Evolutionary conservation across 2,329 filamentous ascomycete genomes (phyloP).

Genomic region (Pestalotiopsis fici): DNA sequence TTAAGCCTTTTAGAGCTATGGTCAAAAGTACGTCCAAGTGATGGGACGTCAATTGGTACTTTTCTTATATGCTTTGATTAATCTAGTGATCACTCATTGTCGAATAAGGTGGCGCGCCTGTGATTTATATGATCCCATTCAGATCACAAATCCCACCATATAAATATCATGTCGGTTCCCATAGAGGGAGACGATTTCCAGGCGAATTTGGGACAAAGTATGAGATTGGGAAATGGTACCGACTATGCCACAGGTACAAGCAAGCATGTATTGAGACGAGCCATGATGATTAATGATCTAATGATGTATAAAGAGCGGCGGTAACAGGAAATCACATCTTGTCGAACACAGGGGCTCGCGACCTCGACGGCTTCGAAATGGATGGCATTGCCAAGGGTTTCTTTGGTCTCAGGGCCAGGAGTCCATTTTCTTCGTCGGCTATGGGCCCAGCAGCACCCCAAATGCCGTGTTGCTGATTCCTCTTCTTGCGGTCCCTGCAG

Average conservation of each 20-base stretch:
- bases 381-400: not conserved
- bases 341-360: slow-evolving; percentile 1
- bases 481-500: not conserved
- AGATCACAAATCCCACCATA: too few species aligned
- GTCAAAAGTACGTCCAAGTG: too few species aligned
- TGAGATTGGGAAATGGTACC: not conserved
- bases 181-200: too few species aligned
- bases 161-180: too few species aligned
- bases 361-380: slow-evolving; percentile 3
- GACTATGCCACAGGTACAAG: not conserved
- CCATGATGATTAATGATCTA: not conserved
- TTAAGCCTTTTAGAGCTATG: not conserved
- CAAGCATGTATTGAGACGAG: not conserved
- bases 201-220: not conserved
- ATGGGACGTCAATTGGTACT: too few species aligned
- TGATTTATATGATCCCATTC: too few species aligned
- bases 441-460: slow-evolving; percentile 1
- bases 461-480: not conserved
- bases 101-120: too few species aligned
- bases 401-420: not conserved
- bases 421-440: slow-evolving; percentile 1
- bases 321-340: not conserved
- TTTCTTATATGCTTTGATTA: too few species aligned
- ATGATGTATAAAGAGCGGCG: not conserved
- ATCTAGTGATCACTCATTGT: too few species aligned